Base-by-base conservation (phyloP, 139 green algal species). In the Desmodesmus armatus region DNA sequence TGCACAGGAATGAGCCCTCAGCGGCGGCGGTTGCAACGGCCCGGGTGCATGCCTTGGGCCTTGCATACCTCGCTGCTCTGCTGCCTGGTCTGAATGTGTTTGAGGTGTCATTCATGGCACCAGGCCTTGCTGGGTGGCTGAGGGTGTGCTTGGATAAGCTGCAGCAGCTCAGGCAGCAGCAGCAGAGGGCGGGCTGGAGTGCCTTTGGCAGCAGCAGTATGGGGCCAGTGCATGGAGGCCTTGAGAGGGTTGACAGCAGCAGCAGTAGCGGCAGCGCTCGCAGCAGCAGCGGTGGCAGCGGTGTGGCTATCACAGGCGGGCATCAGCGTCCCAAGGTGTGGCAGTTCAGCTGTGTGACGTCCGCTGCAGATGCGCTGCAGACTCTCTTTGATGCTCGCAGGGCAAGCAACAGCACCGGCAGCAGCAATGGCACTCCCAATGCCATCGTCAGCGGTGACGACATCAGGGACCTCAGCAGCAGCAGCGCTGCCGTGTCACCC, bases 81-180 rank as follows among this genome's bases (percentile, higher is more conserved):
- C 75, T 96, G 89, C 88, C 88, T 0, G 23, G 39, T 1, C 89
- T 96, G 69, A 66, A 67, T 27, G 85, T 89, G 35, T 55, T 96
- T 49, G 93, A 96, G 78, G 82, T 96, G 1, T 94, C 89, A 0
- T 95, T 96, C 89, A 89, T 93, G 21, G 85, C 87, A 7, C 83
- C 84, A 7, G 87, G 74, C 21, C 60, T 82, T 23, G 73, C 58
- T 21, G 35, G 44, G 43, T 73, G 70, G 87, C 60, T 72, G 51
- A 55, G 35, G 19, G n/a, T 25, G 5, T 5, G 58, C 33, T 17
- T 83, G 25, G 19, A 49, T 25, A 49, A 21, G 5, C 49, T 82
- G 51, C 49, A 82, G 74, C 29, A 35, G 19, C 72, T 80, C 6
- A 27, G 47, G 35, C 1, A 6, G 66, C 31, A 65, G 17, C 47